A percentile compares a stretch with the other conserved stretches of the same genome.
Evolutionary conservation across 2,329 filamentous ascomycete species (phyloP).

Genomic region (Xylariaceae sp.): DNA sequence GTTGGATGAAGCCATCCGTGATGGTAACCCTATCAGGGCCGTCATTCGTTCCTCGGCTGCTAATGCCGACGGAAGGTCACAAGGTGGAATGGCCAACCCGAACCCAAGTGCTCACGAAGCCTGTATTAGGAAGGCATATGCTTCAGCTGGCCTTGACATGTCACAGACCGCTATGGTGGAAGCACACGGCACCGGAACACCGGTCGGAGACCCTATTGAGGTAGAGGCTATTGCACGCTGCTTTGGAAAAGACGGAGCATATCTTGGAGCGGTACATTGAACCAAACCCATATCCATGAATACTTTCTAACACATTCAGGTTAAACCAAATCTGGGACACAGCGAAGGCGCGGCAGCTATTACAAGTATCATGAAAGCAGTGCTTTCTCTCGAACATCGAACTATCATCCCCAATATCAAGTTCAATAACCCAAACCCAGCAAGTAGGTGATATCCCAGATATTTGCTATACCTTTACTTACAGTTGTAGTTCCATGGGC

Average conservation of each 20-base stretch:
- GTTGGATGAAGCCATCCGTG: constrained; percentile 49
- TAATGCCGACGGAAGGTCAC: too few relatives aligned
- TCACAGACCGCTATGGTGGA: too few relatives aligned
- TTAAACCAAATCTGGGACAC: constrained; percentile 49
- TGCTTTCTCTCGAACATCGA: constrained; percentile 48
- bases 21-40: constrained; percentile 46
- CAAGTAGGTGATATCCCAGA: too few relatives aligned
- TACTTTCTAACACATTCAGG: too few relatives aligned
- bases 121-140: too few relatives aligned
- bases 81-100: too few relatives aligned
- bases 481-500: constrained; percentile 40
- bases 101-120: too few relatives aligned
- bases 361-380: constrained; percentile 50
- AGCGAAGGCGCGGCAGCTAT: constrained; percentile 52
- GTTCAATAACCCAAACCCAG: constrained; percentile 40
- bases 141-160: too few relatives aligned
- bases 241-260: constrained; percentile 35
- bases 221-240: constrained; percentile 43
- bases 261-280: constrained; percentile 31
- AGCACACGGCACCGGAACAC: constrained; percentile 57
- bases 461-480: too few relatives aligned
- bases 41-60: too few relatives aligned
- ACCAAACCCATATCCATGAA: too few relatives aligned
- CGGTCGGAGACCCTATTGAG: constrained; percentile 52
- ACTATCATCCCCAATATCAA: constrained; percentile 50